Conservation (phyloP, 2,329 filamentous ascomycete genomes). For the Aspergillus candidus region DNA sequence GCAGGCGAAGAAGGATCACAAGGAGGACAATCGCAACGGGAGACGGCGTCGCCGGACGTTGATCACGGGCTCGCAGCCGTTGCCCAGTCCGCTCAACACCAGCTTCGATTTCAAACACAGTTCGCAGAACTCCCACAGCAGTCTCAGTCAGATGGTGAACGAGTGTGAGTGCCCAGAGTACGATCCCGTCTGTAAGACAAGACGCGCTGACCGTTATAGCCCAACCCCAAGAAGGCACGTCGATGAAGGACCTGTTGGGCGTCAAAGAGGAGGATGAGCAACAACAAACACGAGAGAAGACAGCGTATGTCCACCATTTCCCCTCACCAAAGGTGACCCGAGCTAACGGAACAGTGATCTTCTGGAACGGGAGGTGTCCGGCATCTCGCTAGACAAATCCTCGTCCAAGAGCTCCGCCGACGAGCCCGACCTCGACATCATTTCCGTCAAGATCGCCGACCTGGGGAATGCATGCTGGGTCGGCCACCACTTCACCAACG, state of each 20-base stretch:
- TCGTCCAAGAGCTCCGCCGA: slow-evolving; percentile 32
- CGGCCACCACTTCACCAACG: slow-evolving; percentile 97
- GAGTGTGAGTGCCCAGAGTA: slow-evolving; percentile 55
- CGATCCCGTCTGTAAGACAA: slow-evolving; percentile 27
- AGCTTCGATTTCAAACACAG: slow-evolving; percentile 67
- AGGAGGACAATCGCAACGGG: slow-evolving; percentile 88
- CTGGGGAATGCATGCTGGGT: slow-evolving; percentile 98
- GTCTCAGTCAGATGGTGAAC: slow-evolving; percentile 76
- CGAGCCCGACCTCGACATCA: slow-evolving; percentile 57
- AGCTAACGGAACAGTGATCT: slow-evolving; percentile 59
- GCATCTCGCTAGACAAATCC: slow-evolving; percentile 83
- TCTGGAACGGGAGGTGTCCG: slow-evolving; percentile 85
- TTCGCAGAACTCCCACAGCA: slow-evolving; percentile 62
- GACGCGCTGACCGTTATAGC: slow-evolving; percentile 22
- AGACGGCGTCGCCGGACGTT: slow-evolving; percentile 82
- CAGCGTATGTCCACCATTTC: slow-evolving; percentile 61
- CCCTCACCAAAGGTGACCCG: neutral
- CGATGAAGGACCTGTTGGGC: slow-evolving; percentile 51
- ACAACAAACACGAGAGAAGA: slow-evolving; percentile 84
- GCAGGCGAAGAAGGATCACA: slow-evolving; percentile 57
- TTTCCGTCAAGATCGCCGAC: slow-evolving; percentile 98
- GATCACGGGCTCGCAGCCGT: slow-evolving; percentile 92
- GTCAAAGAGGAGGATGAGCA: slow-evolving; percentile 55
- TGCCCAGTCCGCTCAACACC: slow-evolving; percentile 90
- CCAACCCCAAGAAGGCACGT: slow-evolving; percentile 39